Base-by-base conservation (phyloP, 2,329 filamentous ascomycete genomes). In the Rasamsonia emersonii region DNA sequence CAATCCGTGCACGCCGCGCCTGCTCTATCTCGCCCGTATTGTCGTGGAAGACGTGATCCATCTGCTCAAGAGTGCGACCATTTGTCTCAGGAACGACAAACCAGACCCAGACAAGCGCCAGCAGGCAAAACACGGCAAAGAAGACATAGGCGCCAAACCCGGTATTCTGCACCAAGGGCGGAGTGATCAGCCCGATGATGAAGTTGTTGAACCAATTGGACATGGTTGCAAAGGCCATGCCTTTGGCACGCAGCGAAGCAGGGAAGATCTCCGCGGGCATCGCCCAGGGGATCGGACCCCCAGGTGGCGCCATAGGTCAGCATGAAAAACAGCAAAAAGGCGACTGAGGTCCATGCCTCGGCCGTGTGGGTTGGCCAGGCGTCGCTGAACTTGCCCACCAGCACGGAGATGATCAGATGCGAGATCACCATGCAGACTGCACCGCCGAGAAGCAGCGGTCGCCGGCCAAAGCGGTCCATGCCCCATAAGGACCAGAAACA, bases 31-130 rank as follows among this genome's bases (percentile, higher is more conserved):
- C n/a, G n/a, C n/a, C n/a, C n/a, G n/a, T n/a, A n/a, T n/a, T n/a
- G n/a, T n/a, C n/a, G n/a, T n/a, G n/a, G 48, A 86, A 86, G 40
- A 86, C 64, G 17, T 68, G 64, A 49, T 86, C 79, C 72, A 86
- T 83, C 42, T 67, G 75, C 62, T 63, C 59, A 4, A 63, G 41
- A 6, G 56, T 62, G 24, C 64, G 62, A 11, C 81, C 81, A 1
- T 71, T 71, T 0, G 79, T 83, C 64, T 86, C 82, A 0, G 82
- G 82, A 1, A 88, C 70, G 40, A 71, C 79, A 56, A 84, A 71
- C 66, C 69, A 82, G 3, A 82, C 81, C 78, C 79, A 86, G 3
- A 70, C 19, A 3, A 78, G 73, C 15, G 82, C 82, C 4, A 86
- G 24, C 1, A 80, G 42, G 0, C 82, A 86, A 9, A 86, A 68